Evolutionary conservation across 2,329 filamentous ascomycete species (phyloP), one percentile per base, ranked within the genome.

Genomic region (Fusarium armeniacum): DNA sequence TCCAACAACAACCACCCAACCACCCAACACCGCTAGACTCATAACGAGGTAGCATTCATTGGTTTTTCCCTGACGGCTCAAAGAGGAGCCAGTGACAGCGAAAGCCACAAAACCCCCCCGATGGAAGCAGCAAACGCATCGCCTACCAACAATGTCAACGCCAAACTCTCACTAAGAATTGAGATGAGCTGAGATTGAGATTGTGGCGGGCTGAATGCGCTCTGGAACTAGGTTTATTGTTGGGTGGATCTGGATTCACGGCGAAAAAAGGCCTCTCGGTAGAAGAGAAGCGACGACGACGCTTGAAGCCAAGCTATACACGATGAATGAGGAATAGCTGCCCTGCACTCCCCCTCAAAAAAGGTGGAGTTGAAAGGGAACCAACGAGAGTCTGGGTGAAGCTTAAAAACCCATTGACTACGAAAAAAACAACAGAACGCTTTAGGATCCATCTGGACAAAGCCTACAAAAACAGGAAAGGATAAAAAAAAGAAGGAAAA

Each of bases 151-250:
- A 62, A 55, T 35, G 32, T 32, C 54, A 51, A 58, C 32, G 62
- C 53, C 51, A 52, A 26, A 24, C 47, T 60, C 49, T 49, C 44
- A 62, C 36, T 45, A 56, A 55, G 24, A 50, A 16, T 28, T 56
- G 54, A 58, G 40, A 49, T 45, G 49, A 54, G 49, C 36, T n/a
- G 47, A 56, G 44, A 55, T 52, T 57, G 58, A 53, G 44, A 38
- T 33, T 68, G 59, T 46, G 67, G 67, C 58, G 65, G 63, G 59
- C 67, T 69, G 53, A 65, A 40, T 53, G 62, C 58, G 54, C 62
- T 61, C 51, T 57, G 56, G 58, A 58, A 66, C 57, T 47, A 64
- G 63, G 54, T 55, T 52, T 41, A 40, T 36, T 26, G 24, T 52
- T 69, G 44, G 51, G 53, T 55, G 65, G 65, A 62, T 64, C 36